Base-by-base conservation (phyloP, 2,329 filamentous ascomycete species). In the Ophiostoma pallidulum region DNA sequence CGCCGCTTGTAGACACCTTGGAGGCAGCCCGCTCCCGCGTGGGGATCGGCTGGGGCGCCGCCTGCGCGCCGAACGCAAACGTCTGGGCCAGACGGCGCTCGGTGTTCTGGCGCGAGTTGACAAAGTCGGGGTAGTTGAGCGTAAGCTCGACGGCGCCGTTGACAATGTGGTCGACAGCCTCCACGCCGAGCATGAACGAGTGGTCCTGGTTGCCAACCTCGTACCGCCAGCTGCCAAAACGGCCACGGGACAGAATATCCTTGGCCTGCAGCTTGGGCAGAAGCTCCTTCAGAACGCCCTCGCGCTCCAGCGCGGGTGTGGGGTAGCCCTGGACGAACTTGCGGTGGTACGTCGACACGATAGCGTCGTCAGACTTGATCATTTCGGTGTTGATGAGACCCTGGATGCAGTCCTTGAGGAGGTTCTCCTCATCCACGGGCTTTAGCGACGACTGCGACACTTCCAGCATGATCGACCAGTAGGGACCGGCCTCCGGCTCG, bases 381-480 rank as follows among this genome's bases (percentile, higher is more conserved):
- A 98, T 94, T 57, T 94, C 85, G 16, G 92, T 98, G 79, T 96
- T 97, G 75, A 98, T 78, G 43, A 97, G 84, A 62, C 92, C 92
- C 72, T 94, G 86, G 65, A 98, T 97, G 61, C 80, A 92, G 62
- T 98, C 90, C 66, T 78, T 79, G 60, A 98, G 75, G 54, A 98
- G 70, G 66, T 84, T 95, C 59, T 81, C 80, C 59, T 85, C 73
- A 67, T 97, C 82, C 28, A 97, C 90, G 33, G 89, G 87, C 79
- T 98, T 98, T 83, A 94, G 80, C 62, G 78, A 80, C 28, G 91
- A 97, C 71, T 98, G 87, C 28, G 92, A 97, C 52, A 98, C 85
- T 71, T 98, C 92, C 59, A 98, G 73, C 92, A 98, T 98, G 75
- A 98, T 94, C 55, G 91, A 97, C 92, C 92, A 98, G 81, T 98